Evolutionary conservation across 805 yeast genomes (phyloP).

Genomic region (Cyberlindnera maclurae): DNA sequence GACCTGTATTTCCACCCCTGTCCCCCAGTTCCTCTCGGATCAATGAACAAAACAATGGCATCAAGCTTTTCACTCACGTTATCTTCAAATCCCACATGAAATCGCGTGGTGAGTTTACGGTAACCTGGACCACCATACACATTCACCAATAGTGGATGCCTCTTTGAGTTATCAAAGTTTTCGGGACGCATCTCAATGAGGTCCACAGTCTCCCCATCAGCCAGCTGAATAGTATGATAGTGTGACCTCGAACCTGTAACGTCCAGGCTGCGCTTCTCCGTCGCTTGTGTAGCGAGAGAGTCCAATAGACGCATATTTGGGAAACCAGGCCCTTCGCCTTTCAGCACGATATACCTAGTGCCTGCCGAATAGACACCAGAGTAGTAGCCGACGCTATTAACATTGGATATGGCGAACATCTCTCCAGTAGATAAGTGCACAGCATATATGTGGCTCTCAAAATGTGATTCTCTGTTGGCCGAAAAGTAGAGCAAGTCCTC

Average conservation of each 20-base stretch:
- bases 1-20: constrained; percentile 62
- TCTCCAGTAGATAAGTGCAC: constrained; percentile 31
- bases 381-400: constrained; percentile 37
- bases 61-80: constrained; percentile 48
- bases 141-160: constrained; percentile 60
- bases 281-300: constrained; percentile 2
- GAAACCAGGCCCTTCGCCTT: constrained; percentile 20
- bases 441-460: constrained; percentile 49
- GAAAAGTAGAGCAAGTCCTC: constrained; percentile 44
- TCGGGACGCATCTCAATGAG: constrained; percentile 60
- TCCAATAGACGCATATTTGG: constrained; percentile 14
- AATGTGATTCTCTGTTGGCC: constrained; percentile 47
- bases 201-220: constrained; percentile 31
- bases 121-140: constrained; percentile 84
- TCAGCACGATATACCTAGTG: constrained; percentile 42
- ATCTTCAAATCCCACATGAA: constrained; percentile 49
- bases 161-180: constrained; percentile 36
- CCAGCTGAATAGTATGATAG: constrained; percentile 18
- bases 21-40: constrained; percentile 81
- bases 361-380: constrained; percentile 49
- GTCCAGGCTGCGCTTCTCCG: constrained; percentile 9
- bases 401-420: constrained; percentile 24
- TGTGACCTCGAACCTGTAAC: constrained; percentile 12
- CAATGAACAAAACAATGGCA: constrained; percentile 58
- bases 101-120: constrained; percentile 43